Evolutionary conservation across 2,329 filamentous ascomycete genomes (phyloP).

Genomic region (Leptosphaerulina australis): DNA sequence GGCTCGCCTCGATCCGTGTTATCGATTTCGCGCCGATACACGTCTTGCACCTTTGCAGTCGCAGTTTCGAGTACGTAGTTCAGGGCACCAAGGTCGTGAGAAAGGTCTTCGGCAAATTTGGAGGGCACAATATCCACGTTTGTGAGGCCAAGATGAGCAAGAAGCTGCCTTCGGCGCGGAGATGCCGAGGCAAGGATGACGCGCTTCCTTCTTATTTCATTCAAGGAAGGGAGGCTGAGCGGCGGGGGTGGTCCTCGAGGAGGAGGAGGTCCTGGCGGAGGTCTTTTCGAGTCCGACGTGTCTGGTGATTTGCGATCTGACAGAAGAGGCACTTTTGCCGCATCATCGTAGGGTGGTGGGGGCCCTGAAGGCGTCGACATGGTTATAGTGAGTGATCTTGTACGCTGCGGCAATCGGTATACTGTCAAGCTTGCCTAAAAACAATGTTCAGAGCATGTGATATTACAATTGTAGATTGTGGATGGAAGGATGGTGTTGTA

Average conservation of each 20-base stretch:
- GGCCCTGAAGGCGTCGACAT: slow-evolving; percentile 29
- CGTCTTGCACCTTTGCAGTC: slow-evolving; percentile 77
- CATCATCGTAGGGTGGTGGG: slow-evolving; percentile 53
- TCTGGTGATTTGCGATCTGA: slow-evolving; percentile 27
- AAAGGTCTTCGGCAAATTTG: slow-evolving; percentile 80
- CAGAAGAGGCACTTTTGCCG: slow-evolving; percentile 30
- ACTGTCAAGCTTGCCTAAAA: not conserved
- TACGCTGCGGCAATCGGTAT: not conserved
- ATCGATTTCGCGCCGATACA: slow-evolving; percentile 67
- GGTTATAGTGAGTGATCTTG: not conserved
- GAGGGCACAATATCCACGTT: slow-evolving; percentile 87
- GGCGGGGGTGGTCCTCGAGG: slow-evolving; percentile 68
- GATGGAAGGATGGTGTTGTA: slow-evolving; percentile 1
- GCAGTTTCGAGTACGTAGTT: slow-evolving; percentile 93
- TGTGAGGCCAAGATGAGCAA: slow-evolving; percentile 79
- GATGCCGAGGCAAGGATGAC: slow-evolving; percentile 91
- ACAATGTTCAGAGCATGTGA: slow-evolving; percentile 5
- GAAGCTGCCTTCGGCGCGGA: slow-evolving; percentile 79
- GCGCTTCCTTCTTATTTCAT: slow-evolving; percentile 75
- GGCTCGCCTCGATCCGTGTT: slow-evolving; percentile 69
- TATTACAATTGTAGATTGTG: not conserved
- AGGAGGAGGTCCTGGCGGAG: slow-evolving; percentile 54
- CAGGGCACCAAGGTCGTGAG: slow-evolving; percentile 85
- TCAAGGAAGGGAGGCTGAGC: slow-evolving; percentile 79
- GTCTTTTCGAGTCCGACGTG: slow-evolving; percentile 21